Evolutionary conservation across 1,284 basidiomycete genomes (phyloP), one percentile per base, ranked within the genome.

Genomic region (Sporisorium exsertum): DNA sequence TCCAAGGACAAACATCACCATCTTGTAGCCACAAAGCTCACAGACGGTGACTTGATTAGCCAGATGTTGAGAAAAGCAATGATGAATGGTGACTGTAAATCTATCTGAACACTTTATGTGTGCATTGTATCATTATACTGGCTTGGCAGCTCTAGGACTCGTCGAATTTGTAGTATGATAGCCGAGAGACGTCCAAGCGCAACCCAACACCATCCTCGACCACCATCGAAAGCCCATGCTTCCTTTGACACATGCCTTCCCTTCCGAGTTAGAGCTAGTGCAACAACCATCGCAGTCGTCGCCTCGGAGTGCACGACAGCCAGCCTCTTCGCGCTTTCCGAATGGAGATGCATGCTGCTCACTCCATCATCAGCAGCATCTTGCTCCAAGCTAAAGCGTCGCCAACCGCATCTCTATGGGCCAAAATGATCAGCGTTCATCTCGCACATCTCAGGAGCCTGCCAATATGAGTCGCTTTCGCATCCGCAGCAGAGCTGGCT

Each of bases 401-500:
- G 0, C 42, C 42, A 27, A 55, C 37, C 22, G 42, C 26, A 10
- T 51, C 52, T 61, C 22, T 15, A 72, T 72, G 69, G 58, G 46
- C 27, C 37, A 66, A 62, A 47, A 66, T 72, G 69, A 51, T 53
- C 56, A 59, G 20, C 16, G 12, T 20, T 42, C 55, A 9, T 9
- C 58, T 55, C 58, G 29, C 58, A 57, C 54, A 51, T 58, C 71
- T 57, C 72, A 60, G 58, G 53, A 53, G 24, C 49, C 47, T 60
- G 32, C 63, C 65, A 73, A 50, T 33, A 77, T 77, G 71, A 73
- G 63, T 42, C 60, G 71, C 29, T 70, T 65, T 46, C 71, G 61
- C 20, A 55, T 75, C 16, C 64, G 76, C 27, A 65, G 50, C n/a
- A 67, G 67, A 52, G 68, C 72, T 16, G 42, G 33, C 29, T 60